These are phyloP conservation scores for Rhodotorula sphaerocarpa DNA, from an alignment of 768 basidiomycete genomes.

Conservation along the genomic window DNA sequence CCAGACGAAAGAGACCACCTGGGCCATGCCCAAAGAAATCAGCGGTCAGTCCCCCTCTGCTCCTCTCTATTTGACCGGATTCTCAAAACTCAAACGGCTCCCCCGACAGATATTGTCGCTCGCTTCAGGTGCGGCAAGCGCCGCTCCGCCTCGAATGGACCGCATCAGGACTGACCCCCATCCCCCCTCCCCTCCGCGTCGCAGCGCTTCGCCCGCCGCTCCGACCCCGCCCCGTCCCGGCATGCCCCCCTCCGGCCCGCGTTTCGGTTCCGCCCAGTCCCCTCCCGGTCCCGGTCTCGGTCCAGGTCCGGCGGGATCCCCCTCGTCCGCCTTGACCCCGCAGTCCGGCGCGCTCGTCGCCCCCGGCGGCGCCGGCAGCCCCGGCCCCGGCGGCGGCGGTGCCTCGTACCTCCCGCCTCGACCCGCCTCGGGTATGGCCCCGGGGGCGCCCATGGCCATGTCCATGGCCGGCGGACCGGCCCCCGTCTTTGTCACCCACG, in stretches of 20 bases:
- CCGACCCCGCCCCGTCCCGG: constrained; percentile 3
- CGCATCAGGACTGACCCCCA: background rate
- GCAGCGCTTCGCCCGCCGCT: background rate
- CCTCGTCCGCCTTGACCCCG: constrained; percentile 16
- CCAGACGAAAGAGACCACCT: constrained; percentile 84
- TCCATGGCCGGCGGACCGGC: constrained; percentile 68
- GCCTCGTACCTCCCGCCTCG: background rate
- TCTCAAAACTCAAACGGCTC: background rate
- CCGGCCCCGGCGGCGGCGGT: background rate
- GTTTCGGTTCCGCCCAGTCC: no score
- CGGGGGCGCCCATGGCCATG: constrained; percentile 24
- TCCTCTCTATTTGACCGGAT: background rate
- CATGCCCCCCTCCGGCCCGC: constrained; percentile 36
- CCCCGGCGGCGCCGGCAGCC: constrained; percentile 23
- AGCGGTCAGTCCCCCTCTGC: constrained; percentile 28
- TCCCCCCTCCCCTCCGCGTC: background rate
- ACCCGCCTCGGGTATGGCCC: constrained; percentile 10
- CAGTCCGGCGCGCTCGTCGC: constrained; percentile 27
- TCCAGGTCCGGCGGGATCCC: background rate
- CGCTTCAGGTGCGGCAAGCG: constrained; percentile 39
- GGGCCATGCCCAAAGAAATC: constrained; percentile 95
- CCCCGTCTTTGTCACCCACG: constrained; percentile 65
- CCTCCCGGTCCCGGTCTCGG: no score
- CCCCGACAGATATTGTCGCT: constrained; percentile 40
- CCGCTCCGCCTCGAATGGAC: no score